Evolutionary conservation across 352 stramenopile genomes (phyloP).

Genomic region (Phytophthora hibernalis): DNA sequence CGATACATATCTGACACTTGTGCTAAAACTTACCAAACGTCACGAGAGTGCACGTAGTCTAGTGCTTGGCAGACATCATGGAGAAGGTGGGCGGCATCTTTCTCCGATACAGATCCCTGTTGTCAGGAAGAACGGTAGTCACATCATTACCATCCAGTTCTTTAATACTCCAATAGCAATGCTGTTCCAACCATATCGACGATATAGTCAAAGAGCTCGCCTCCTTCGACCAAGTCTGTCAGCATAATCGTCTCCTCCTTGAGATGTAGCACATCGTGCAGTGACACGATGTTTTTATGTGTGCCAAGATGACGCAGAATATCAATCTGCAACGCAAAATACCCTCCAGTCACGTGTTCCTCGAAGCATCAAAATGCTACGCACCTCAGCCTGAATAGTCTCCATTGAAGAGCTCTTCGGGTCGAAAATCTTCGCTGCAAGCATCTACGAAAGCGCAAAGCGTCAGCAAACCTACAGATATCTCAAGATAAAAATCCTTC

Average conservation of each 20-base stretch:
- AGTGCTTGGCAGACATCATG: slow-evolving; percentile 66
- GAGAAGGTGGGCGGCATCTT: slow-evolving; percentile 72
- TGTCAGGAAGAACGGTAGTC: not conserved
- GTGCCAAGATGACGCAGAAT: slow-evolving; percentile 63
- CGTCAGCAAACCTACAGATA: not conserved
- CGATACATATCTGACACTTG: not conserved
- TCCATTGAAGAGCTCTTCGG: slow-evolving; percentile 60
- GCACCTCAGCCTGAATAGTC: slow-evolving; percentile 69
- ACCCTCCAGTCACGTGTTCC: not conserved
- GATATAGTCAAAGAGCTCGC: slow-evolving; percentile 86
- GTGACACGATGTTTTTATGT: slow-evolving; percentile 74
- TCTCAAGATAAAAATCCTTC: too few relatives aligned
- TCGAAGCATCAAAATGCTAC: not conserved
- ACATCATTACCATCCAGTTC: not conserved
- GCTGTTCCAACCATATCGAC: slow-evolving; percentile 55
- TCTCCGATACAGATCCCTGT: slow-evolving; percentile 77
- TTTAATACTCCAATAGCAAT: not conserved
- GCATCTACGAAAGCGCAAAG: slow-evolving; percentile 29
- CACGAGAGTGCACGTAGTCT: slow-evolving; percentile 73
- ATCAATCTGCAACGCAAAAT: slow-evolving; percentile 48
- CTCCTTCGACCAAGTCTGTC: slow-evolving; percentile 76
- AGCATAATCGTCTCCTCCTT: slow-evolving; percentile 83
- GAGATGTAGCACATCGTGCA: slow-evolving; percentile 70
- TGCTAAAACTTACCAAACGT: slow-evolving; percentile 58
- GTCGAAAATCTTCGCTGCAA: slow-evolving; percentile 83